Evolutionary conservation across 495 filamentous ascomycete species (phyloP), one percentile per base, ranked within the genome.

Genomic region (Trichoderma gamsii): DNA sequence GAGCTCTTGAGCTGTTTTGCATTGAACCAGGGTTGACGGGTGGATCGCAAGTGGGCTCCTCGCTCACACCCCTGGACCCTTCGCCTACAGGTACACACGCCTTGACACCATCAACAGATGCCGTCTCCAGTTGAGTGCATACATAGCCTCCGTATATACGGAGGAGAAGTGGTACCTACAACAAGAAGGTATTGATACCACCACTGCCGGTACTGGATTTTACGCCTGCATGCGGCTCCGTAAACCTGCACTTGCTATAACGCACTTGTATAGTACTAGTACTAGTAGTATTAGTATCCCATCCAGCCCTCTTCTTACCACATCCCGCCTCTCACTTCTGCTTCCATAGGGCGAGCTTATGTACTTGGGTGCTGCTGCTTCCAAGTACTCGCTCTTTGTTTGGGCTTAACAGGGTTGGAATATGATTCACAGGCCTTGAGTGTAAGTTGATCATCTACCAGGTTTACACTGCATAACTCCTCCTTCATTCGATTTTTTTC

Each of bases 371-470:
- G 56, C 23, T 32, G 56, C 56, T 18, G 56, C 56, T 61, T 61
- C 56, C 56, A 61, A 61, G 56, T 61, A 32, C 56, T 61, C 12
- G 56, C 56, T 61, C 56, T 61, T 61, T 32, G 23, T 29, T 4
- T 29, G 27, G 56, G 56, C 25, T 21, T 61, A 29, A 15, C 25
- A 29, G 56, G 56, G 56, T 61, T 61, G 56, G 23, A 61, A 61
- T 16, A 61, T 61, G 56, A 61, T 61, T 61, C 56, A 29, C 56
- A 25, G 29, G 25, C 56, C 25, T 61, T 61, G 56, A 61, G 56
- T 18, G 56, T 61, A 25, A 61, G 56, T 61, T 61, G 56, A 35
- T 61, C 23, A 29, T 32, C 25, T 21, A 25, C 56, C 29, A 25
- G 27, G 23, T 61, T 61, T 61, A 23, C 27, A 11, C 25, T 29